Conservation (phyloP, 1,284 basidiomycete genomes). For the Marasmius tenuissimus region DNA sequence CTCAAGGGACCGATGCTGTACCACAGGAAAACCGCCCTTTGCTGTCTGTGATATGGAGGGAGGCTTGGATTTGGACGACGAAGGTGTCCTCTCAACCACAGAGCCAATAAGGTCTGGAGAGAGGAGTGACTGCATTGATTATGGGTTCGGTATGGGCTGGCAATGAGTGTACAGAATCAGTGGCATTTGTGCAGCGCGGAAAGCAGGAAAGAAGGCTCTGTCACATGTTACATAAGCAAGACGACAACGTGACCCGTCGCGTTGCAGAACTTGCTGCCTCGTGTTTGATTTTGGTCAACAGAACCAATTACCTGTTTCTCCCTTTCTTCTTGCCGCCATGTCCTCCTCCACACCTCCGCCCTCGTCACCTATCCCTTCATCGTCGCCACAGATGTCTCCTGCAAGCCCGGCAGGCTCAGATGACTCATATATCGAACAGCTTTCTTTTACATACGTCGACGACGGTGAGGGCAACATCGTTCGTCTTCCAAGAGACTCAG, state of each 20-base stretch:
- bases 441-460: slow-evolving; percentile 69
- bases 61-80: slow-evolving; percentile 28
- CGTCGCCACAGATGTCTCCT: slow-evolving; percentile 9
- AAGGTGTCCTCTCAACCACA: slow-evolving; percentile 54
- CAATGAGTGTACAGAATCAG: background rate
- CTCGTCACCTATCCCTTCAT: background rate
- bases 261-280: background rate
- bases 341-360: slow-evolving; percentile 2
- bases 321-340: slow-evolving; percentile 4
- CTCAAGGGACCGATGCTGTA: slow-evolving; percentile 51
- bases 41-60: slow-evolving; percentile 22
- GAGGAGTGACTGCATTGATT: background rate
- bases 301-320: background rate
- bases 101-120: slow-evolving; percentile 46
- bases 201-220: background rate
- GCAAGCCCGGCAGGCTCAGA: slow-evolving; percentile 51
- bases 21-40: slow-evolving; percentile 55
- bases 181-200: no score
- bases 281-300: background rate
- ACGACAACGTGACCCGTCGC: background rate
- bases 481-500: slow-evolving; percentile 43
- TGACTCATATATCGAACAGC: slow-evolving; percentile 61
- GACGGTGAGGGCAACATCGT: slow-evolving; percentile 61
- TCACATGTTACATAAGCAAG: background rate
- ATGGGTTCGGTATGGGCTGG: background rate